Evolutionary conservation across 2,329 filamentous ascomycete genomes (phyloP).

Genomic region (Epichloe amarillans): DNA sequence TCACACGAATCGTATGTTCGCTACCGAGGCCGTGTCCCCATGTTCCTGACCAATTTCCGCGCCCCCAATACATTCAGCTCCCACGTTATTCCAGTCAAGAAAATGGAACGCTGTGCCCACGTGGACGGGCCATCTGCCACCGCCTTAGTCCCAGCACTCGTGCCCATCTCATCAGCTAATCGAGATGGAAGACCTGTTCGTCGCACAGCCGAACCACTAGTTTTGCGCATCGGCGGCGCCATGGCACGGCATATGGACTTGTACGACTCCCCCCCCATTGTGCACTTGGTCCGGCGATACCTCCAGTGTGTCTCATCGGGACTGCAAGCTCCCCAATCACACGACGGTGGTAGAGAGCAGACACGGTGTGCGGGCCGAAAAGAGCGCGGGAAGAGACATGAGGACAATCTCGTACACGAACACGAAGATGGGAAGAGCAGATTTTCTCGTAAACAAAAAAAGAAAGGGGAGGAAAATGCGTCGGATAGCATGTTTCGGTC

Average conservation of each 20-base stretch:
- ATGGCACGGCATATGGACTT: not conserved
- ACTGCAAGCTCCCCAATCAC: not conserved
- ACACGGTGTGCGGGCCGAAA: not conserved
- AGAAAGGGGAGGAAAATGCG: too few relatives aligned
- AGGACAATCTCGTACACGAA: not conserved
- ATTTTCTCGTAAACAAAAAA: not conserved
- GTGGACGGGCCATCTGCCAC: too few relatives aligned
- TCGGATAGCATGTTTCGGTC: too few relatives aligned
- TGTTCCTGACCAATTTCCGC: not conserved
- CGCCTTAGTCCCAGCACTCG: too few relatives aligned
- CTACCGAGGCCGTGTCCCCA: not conserved
- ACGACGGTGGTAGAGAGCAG: not conserved
- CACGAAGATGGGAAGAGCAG: not conserved
- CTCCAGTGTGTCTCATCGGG: not conserved
- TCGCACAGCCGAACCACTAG: not conserved
- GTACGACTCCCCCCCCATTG: not conserved
- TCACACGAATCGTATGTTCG: slow-evolving; percentile 1
- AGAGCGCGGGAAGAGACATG: not conserved
- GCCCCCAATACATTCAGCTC: too few relatives aligned
- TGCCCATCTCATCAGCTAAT: not conserved
- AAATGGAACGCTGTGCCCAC: too few relatives aligned
- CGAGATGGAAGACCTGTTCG: not conserved
- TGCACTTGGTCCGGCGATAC: not conserved
- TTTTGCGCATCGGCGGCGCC: not conserved
- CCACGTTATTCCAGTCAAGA: too few relatives aligned